Evolutionary conservation across 2,329 filamentous ascomycete species (phyloP).

Genomic region (Pseudocercospora ulei): DNA sequence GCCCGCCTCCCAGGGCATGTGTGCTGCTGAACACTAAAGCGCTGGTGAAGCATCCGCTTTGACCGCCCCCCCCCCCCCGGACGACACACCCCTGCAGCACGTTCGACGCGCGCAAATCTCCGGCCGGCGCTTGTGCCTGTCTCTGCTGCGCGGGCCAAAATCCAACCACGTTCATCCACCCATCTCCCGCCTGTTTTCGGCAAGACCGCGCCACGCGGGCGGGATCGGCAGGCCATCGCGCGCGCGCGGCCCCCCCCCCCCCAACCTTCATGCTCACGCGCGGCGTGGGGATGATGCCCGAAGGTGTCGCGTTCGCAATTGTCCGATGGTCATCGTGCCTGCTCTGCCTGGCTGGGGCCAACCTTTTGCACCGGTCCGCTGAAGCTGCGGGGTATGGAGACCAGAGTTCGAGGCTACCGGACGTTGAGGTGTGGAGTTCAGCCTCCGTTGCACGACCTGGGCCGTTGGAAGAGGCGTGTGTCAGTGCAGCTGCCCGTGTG

Average conservation of each 20-base stretch:
- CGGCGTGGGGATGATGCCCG: too few relatives aligned
- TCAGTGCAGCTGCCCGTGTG: constrained; percentile 25
- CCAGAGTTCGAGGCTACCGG: constrained; percentile 22
- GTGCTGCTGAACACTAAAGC: constrained; percentile 1
- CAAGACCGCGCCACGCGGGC: constrained; percentile 17
- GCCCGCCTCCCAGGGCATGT: constrained; percentile 1
- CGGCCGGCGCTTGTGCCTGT: constrained; percentile 6
- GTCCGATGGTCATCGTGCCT: constrained; percentile 11
- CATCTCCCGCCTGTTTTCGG: constrained; percentile 17
- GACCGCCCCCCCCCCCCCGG: not conserved
- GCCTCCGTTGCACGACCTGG: constrained; percentile 20
- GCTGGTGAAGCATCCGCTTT: constrained; percentile 1
- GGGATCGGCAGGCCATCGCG: too few relatives aligned
- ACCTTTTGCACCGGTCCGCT: constrained; percentile 11
- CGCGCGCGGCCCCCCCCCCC: constrained; percentile 1
- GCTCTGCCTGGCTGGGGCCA: constrained; percentile 10
- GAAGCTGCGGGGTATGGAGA: constrained; percentile 15
- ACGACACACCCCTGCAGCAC: constrained; percentile 8
- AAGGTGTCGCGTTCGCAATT: too few relatives aligned
- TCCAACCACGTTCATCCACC: not conserved
- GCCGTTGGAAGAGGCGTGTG: constrained; percentile 27
- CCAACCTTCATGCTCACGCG: too few relatives aligned
- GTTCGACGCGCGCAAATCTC: not conserved
- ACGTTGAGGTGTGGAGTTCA: constrained; percentile 17
- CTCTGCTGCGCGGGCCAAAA: not conserved